Evolutionary conservation across 306 rosid species (phyloP).

Genomic region (Biancaea sappan): DNA sequence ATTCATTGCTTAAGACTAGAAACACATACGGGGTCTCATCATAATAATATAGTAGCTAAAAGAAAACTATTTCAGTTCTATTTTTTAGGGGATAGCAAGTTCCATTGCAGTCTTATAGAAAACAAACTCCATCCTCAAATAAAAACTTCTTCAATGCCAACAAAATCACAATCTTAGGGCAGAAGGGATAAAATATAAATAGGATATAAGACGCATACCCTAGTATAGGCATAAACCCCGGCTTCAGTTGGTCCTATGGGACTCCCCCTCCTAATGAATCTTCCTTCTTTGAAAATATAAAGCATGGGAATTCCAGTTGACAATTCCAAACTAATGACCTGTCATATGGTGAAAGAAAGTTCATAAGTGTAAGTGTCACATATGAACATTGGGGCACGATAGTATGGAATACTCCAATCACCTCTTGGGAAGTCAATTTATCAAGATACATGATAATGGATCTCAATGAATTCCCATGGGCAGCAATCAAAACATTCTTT

Average conservation of each 20-base stretch:
- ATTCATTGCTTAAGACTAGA: slow-evolving; percentile 14
- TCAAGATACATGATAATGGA: slow-evolving; percentile 99
- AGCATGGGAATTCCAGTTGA: slow-evolving; percentile 99
- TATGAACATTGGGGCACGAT: slow-evolving; percentile 3
- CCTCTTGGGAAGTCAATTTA: slow-evolving; percentile 97
- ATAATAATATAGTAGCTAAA: slow-evolving; percentile 2
- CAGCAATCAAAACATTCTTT: slow-evolving; percentile 95
- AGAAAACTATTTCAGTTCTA: not conserved
- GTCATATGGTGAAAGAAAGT: slow-evolving; percentile 23
- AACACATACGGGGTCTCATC: not conserved
- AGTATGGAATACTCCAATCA: slow-evolving; percentile 35
- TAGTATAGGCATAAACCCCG: slow-evolving; percentile 93
- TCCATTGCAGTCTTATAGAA: slow-evolving; percentile 26
- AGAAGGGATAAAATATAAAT: slow-evolving; percentile 1
- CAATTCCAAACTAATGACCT: slow-evolving; percentile 94
- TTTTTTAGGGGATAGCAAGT: slow-evolving; percentile 19
- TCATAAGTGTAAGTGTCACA: not conserved
- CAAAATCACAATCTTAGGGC: not conserved
- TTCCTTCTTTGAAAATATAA: slow-evolving; percentile 90
- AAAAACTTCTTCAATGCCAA: slow-evolving; percentile 3
- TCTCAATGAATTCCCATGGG: slow-evolving; percentile 97
- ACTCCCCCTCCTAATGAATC: slow-evolving; percentile 93
- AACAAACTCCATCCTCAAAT: slow-evolving; percentile 23
- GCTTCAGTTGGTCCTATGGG: slow-evolving; percentile 91
- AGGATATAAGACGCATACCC: slow-evolving; percentile 48